These are phyloP conservation scores for Epichloe glyceriae DNA, from an alignment of 2,329 filamentous ascomycete genomes.

Conservation along the genomic window DNA sequence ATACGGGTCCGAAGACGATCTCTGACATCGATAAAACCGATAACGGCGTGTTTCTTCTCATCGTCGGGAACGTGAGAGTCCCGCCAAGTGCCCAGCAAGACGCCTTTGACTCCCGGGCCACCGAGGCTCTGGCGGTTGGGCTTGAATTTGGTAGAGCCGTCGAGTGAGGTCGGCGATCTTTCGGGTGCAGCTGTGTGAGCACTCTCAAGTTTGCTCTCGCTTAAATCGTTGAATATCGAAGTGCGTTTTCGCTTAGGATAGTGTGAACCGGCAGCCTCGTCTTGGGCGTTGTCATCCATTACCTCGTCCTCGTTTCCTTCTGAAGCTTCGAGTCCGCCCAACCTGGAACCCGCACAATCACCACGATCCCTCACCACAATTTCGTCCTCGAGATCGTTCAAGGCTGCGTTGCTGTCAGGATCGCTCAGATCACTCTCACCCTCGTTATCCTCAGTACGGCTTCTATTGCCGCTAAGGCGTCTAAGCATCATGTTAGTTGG, in stretches of 20 bases:
- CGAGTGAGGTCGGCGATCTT: conserved; percentile 11
- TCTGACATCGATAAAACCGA: conserved; percentile 49
- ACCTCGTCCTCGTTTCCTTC: conserved; percentile 29
- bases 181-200: conserved; percentile 17
- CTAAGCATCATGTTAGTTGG: conserved; percentile 15
- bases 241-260: conserved; percentile 44
- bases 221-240: conserved; percentile 35
- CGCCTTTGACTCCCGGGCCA: conserved; percentile 27
- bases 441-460: conserved; percentile 25
- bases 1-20: conserved; percentile 48
- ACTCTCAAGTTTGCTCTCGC: conserved; percentile 33
- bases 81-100: conserved; percentile 46
- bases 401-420: conserved; percentile 20
- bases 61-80: conserved; percentile 38
- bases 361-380: conserved; percentile 36
- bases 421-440: conserved; percentile 32
- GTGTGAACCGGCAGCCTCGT: conserved; percentile 24
- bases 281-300: conserved; percentile 30
- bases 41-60: conserved; percentile 42
- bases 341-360: conserved; percentile 22
- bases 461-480: conserved; percentile 16
- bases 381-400: conserved; percentile 35
- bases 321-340: conserved; percentile 9
- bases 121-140: conserved; percentile 13
- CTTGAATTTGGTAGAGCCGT: conserved; percentile 14